Evolutionary conservation across 129 eudicot species (phyloP), one percentile per base, ranked within the genome.

Genomic region (Pseudognaphalium luteoalbum): DNA sequence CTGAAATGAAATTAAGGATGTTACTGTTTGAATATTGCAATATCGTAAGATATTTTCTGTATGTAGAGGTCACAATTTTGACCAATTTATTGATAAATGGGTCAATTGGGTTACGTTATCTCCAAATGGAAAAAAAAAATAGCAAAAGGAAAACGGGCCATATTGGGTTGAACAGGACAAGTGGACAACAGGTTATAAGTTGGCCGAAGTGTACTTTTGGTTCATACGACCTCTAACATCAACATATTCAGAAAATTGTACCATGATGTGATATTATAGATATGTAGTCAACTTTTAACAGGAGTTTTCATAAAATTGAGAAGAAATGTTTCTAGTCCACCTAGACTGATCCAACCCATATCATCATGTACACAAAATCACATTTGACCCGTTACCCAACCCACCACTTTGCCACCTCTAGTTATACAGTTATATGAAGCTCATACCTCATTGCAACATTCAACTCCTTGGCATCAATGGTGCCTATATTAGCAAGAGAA

Each of bases 401-500:
- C 33, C 32, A 16, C 76, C 65, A 19, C 30, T 6, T 56, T 20
- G 14, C 54, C 66, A 56, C 34, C 33, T 35, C 39, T 59, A 42
- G 58, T 41, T 15, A 20, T 37, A 64, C 11, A 6, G 47, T n/a
- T 28, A 63, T 33, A 80, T 70, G 35, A 59, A 54, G 72, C 3
- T 68, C 75, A 50, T 82, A 93, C 98, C 98, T 91, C 98, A 93
- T 93, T 22, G 97, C 98, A 81, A 90, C 93, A 87, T 93, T 93
- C 85, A 93, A 81, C 85, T 93, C 98, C 76, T 91, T 93, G 35
- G 97, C 97, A 82, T 91, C 98, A 85, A 93, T 93, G 63, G 97
- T 91, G 21, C 97, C 98, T 93, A 56, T 59, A 82, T 14, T 80
- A n/a, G 22, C 72, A 63, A 39, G 62, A 33, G 47, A 63, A 22